Percentiles rank a stretch among this genome's conserved stretches.
Evolutionary conservation across 129 eudicot genomes (phyloP).

Genomic region (Pulicaria dysenterica): DNA sequence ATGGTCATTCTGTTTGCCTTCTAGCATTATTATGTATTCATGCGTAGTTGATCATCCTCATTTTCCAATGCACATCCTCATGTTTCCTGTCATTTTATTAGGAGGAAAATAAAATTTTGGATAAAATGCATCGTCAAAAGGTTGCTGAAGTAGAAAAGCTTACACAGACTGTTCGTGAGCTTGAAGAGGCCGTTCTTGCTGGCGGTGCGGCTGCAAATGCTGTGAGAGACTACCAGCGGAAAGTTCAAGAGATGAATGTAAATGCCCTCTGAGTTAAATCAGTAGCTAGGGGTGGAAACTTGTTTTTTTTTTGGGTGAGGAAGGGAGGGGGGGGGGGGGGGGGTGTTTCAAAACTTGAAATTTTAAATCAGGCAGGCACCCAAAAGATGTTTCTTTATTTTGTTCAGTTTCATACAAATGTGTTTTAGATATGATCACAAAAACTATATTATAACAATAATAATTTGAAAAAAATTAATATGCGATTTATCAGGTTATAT

Average conservation of each 20-base stretch:
- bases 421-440: background rate
- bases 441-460: too few species aligned
- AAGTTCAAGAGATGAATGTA: slow-evolving; percentile 96
- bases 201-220: slow-evolving; percentile 98
- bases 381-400: background rate
- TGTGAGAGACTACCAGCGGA: slow-evolving; percentile 89
- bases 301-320: background rate
- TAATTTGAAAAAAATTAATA: background rate
- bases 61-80: slow-evolving; percentile 16
- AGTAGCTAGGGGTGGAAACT: background rate
- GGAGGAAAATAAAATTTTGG: slow-evolving; percentile 93
- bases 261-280: slow-evolving; percentile 4
- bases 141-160: slow-evolving; percentile 95
- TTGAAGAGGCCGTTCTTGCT: slow-evolving; percentile 94
- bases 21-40: slow-evolving; percentile 6
- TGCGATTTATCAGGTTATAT: background rate
- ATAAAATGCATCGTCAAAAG: slow-evolving; percentile 88
- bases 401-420: background rate
- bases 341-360: background rate
- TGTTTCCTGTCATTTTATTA: slow-evolving; percentile 26
- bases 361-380: background rate
- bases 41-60: slow-evolving; percentile 5
- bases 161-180: slow-evolving; percentile 87
- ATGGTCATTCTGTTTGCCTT: slow-evolving; percentile 13
- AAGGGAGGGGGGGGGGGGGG: background rate